Evolutionary conservation across 2,329 filamentous ascomycete species (phyloP).

Genomic region (Dothistroma septosporum): DNA sequence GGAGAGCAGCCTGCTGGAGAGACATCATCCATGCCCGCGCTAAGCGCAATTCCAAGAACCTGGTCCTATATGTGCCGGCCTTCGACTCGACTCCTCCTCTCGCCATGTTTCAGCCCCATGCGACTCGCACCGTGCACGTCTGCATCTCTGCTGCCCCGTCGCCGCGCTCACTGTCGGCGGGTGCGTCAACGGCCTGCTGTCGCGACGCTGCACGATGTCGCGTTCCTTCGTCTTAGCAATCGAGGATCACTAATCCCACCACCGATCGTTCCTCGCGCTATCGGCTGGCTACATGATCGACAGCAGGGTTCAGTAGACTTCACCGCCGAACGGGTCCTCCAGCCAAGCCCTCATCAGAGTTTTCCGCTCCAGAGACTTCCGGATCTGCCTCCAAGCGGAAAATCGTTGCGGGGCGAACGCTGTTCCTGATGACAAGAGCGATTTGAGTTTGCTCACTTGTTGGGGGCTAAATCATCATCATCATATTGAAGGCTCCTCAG

Average conservation of each 20-base stretch:
- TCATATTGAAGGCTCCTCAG: not conserved
- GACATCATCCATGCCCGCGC: not conserved
- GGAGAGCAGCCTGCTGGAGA: not conserved
- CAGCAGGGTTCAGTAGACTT: slow-evolving; percentile 2
- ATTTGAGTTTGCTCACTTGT: not conserved
- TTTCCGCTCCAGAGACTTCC: not conserved
- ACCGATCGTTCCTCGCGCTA: not conserved
- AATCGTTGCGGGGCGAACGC: not conserved
- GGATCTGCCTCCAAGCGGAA: not conserved
- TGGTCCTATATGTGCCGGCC: not conserved
- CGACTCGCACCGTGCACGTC: not conserved
- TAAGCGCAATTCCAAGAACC: not conserved
- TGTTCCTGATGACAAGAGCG: not conserved
- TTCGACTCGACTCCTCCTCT: not conserved
- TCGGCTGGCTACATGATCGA: not conserved
- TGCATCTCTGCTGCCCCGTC: not conserved
- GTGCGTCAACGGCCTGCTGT: not conserved
- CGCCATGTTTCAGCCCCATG: not conserved
- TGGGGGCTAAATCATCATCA: not conserved
- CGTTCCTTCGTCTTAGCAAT: not conserved
- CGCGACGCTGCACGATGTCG: not conserved
- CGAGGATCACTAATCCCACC: not conserved
- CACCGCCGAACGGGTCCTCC: not conserved
- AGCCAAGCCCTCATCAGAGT: not conserved
- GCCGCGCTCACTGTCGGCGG: not conserved